Evolutionary conservation across 1,284 basidiomycete genomes (phyloP).

Genomic region (Papiliotrema fonsecae): DNA sequence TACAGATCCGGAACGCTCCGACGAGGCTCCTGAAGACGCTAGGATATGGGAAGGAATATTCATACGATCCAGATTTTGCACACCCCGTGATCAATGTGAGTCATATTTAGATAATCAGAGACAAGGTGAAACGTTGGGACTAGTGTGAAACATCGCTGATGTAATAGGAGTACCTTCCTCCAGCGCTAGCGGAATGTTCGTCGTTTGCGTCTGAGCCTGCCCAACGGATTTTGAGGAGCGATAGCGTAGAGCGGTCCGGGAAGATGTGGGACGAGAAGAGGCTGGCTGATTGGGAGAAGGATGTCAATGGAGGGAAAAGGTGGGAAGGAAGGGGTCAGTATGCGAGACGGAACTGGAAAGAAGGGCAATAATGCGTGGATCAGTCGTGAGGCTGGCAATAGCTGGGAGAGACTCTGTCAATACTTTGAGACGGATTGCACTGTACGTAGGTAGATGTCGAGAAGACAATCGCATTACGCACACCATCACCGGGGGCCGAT

Average conservation of each 20-base stretch:
- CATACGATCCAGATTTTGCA: slow-evolving; percentile 72
- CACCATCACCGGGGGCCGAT: too few species aligned
- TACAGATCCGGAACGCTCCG: slow-evolving; percentile 81
- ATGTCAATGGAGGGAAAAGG: slow-evolving; percentile 57
- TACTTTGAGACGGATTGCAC: too few species aligned
- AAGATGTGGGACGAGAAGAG: slow-evolving; percentile 71
- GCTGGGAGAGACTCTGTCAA: too few species aligned
- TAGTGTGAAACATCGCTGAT: neutral
- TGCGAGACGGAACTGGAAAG: neutral
- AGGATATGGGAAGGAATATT: slow-evolving; percentile 67
- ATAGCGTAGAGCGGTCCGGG: slow-evolving; percentile 54
- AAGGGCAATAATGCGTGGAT: too few species aligned
- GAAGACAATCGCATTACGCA: too few species aligned
- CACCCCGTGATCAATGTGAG: slow-evolving; percentile 67
- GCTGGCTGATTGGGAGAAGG: slow-evolving; percentile 65
- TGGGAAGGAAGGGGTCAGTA: slow-evolving; percentile 57
- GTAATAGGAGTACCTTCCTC: slow-evolving; percentile 50
- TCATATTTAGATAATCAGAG: too few species aligned
- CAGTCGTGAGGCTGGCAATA: too few species aligned
- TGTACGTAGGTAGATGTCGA: too few species aligned
- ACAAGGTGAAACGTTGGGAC: too few species aligned
- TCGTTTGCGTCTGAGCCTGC: slow-evolving; percentile 23
- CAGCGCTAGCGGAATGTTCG: slow-evolving; percentile 42
- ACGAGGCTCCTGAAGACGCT: slow-evolving; percentile 75
- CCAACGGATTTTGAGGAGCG: slow-evolving; percentile 53